Evolutionary conservation across 2,329 filamentous ascomycete species (phyloP), one percentile per base, ranked within the genome.

Genomic region (Chaetomiaceae sp.): DNA sequence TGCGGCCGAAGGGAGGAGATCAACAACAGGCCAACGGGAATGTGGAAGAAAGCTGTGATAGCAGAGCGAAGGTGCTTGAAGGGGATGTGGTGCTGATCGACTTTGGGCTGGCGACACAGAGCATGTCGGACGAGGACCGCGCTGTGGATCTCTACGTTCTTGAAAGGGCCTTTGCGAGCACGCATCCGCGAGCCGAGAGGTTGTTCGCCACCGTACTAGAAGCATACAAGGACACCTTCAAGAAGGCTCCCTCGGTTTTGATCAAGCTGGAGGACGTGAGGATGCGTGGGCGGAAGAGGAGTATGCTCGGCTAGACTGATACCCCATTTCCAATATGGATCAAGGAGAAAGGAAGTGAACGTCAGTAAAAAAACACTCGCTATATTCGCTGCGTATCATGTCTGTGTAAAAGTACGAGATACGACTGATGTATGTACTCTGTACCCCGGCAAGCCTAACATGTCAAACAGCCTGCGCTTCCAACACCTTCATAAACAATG

Each of bases 81-180:
- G 90, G 88, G 2, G 84, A 94, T 43, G 78, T 98, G 48, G 82
- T 95, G 18, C 72, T 97, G 30, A 97, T 97, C 63, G 93, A 98
- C 68, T 94, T 98, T 61, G 93, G 93, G 0, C 78, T 98, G 17
- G 89, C 90, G 12, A 84, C 79, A 56, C 85, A 91, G 67, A 87
- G 83, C 51, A 69, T 79, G 15, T 81, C 86, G 54, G 91, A 96
- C 45, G 93, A 98, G 68, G 93, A 98, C 63, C 79, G 90, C 45
- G 93, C 93, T 0, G 93, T 98, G 32, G 93, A 98, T 70, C 67
- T 98, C 45, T 98, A 98, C 65, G 93, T 98, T 10, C 72, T 98
- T 38, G 93, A 98, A 67, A 75, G 93, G 43, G 93, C 93, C 1
- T 97, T 97, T 72, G 86, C 84, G 18, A 95, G 89, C 60, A 97